Evolutionary conservation across 257 asterid species (phyloP).

Genomic region (Primulina huaijiensis): DNA sequence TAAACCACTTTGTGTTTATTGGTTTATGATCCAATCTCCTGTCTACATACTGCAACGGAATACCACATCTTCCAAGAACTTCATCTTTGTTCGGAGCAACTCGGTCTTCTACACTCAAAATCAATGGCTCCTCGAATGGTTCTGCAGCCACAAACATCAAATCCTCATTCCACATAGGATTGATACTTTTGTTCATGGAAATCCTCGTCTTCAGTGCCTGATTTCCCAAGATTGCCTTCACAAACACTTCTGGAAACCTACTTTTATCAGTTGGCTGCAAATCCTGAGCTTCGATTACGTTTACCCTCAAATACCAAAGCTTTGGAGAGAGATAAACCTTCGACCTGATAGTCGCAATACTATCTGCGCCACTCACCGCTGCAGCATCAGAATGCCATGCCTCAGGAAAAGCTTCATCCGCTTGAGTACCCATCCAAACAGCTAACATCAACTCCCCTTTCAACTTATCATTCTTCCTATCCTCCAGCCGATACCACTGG

Average conservation of each 20-base stretch:
- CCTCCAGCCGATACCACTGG: slow-evolving; percentile 69
- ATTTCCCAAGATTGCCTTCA: slow-evolving; percentile 62
- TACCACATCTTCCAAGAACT: slow-evolving; percentile 54
- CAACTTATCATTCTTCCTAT: slow-evolving; percentile 46
- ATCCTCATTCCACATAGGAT: slow-evolving; percentile 82
- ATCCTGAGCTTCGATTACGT: slow-evolving; percentile 73
- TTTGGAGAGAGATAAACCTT: slow-evolving; percentile 72
- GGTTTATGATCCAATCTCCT: slow-evolving; percentile 60
- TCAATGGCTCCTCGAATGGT: slow-evolving; percentile 66
- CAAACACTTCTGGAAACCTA: slow-evolving; percentile 62
- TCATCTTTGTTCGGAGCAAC: slow-evolving; percentile 69
- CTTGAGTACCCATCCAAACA: slow-evolving; percentile 84
- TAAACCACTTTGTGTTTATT: slow-evolving; percentile 53
- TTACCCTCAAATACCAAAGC: slow-evolving; percentile 72
- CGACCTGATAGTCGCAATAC: slow-evolving; percentile 49
- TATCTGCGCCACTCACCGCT: slow-evolving; percentile 53
- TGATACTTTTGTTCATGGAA: slow-evolving; percentile 52
- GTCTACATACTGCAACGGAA: slow-evolving; percentile 54
- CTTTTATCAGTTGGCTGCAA: slow-evolving; percentile 48
- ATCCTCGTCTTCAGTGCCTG: slow-evolving; percentile 54
- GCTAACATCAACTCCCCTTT: slow-evolving; percentile 74
- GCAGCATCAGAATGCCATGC: slow-evolving; percentile 77
- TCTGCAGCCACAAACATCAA: slow-evolving; percentile 78
- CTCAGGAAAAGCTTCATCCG: slow-evolving; percentile 73
- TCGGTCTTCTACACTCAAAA: slow-evolving; percentile 64